Evolutionary conservation across 2,329 filamentous ascomycete genomes (phyloP).

Genomic region (Talaromyces sp.): DNA sequence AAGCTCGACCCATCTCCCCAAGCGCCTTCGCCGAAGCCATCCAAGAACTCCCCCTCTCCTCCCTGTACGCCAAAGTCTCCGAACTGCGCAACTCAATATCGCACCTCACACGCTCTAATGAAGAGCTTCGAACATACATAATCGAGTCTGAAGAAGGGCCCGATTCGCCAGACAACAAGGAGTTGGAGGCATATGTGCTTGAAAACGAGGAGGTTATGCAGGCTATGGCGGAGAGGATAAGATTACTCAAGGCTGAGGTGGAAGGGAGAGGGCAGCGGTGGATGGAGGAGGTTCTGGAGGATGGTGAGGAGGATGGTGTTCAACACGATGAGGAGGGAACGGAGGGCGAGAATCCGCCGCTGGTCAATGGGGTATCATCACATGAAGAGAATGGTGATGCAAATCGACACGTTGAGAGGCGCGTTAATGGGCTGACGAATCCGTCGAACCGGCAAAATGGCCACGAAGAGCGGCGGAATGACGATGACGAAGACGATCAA

Average conservation of each 20-base stretch:
- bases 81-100: constrained; percentile 61
- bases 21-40: constrained; percentile 56
- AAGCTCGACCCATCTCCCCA: constrained; percentile 51
- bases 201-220: constrained; percentile 60
- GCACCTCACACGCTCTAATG: constrained; percentile 59
- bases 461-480: not conserved
- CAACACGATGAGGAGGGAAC: not conserved
- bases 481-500: constrained; percentile 13
- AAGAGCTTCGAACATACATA: constrained; percentile 54
- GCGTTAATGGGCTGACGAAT: constrained; percentile 13
- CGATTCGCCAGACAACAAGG: constrained; percentile 48
- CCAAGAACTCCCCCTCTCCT: constrained; percentile 56
- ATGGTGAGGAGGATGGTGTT: constrained; percentile 15
- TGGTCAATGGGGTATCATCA: constrained; percentile 9
- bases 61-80: constrained; percentile 60
- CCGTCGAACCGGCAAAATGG: constrained; percentile 7
- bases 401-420: not conserved
- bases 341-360: not conserved
- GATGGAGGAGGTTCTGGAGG: constrained; percentile 36
- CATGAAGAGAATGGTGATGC: constrained; percentile 2
- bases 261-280: constrained; percentile 57
- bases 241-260: constrained; percentile 52
- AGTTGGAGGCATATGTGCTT: constrained; percentile 43
- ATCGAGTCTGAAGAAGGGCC: constrained; percentile 36
- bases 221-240: constrained; percentile 56